Base-by-base conservation (phyloP, 2,329 filamentous ascomycete species). In the Fusarium citri region DNA sequence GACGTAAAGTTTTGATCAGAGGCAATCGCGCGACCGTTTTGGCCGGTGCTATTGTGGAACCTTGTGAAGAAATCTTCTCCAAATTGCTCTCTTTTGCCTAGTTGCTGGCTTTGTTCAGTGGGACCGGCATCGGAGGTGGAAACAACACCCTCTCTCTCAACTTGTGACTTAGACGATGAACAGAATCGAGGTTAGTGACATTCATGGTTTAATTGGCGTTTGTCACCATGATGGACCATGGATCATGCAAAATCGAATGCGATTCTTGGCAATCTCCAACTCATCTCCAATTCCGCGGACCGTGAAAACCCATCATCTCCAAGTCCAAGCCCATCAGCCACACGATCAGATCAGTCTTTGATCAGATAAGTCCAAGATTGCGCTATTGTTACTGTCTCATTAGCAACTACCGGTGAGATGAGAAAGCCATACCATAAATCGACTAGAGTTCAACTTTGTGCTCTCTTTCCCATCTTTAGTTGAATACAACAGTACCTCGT, bases 101-200 rank as follows among this genome's bases (percentile, higher is more conserved):
- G 59, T 20, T 28, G 25, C 30, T 66, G 64, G 42, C 68, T 71
- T 71, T 71, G 64, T 71, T 69, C 55, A 64, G 68, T 68, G 68
- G 68, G 53, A 47, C 68, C 59, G 68, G 68, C 42, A 70, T 42
- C 51, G 55, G 62, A 69, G 57, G 50, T 57, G 43, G 18, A 37
- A 62, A 62, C 48, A 41, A 22, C 34, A 51, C 25, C 65, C 47
- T 56, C 54, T 56, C 54, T 8, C 28, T 30, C 28, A 51, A 53
- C 50, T 48, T 43, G 47, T 59, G 46, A 66, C 59, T 63, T 51
- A n/a, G 26, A 48, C 23, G 31, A 70, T 41, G 50, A 9, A 42
- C 8, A 16, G 28, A 60, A 59, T 57, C n/a, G 59, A 64, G 37
- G 25, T 25, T 47, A 45, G 56, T 67, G 47, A 53, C 56, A 37